Percentiles rank a stretch among this genome's conserved stretches.
These are phyloP conservation scores for Eustoma russellianum DNA, from an alignment of 257 asterid genomes.

Conservation along the genomic window DNA sequence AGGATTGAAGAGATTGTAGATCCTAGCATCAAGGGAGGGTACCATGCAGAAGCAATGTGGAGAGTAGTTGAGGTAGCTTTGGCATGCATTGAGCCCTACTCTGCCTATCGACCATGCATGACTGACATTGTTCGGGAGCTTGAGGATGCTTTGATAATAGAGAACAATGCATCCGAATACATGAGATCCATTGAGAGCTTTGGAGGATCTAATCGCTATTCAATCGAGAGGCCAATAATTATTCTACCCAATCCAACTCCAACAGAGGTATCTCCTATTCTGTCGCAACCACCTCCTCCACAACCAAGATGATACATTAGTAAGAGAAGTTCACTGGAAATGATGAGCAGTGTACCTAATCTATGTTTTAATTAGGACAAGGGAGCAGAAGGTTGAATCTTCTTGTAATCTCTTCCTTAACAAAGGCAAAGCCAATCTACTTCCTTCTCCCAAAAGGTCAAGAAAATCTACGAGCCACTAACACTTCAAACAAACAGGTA, in stretches of 20 bases:
- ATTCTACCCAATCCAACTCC: conserved; percentile 45
- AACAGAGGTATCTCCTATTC: conserved; percentile 35
- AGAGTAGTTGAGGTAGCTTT: conserved; percentile 73
- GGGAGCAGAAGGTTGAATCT: conserved; percentile 3
- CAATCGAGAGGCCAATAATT: conserved; percentile 57
- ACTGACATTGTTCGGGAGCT: conserved; percentile 79
- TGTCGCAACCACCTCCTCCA: conserved; percentile 48
- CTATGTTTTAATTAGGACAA: not conserved
- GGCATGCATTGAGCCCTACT: conserved; percentile 79
- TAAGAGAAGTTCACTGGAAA: conserved; percentile 2
- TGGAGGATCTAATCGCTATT: conserved; percentile 73
- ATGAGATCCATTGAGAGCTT: conserved; percentile 42
- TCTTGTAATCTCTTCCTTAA: not conserved
- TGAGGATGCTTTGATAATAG: conserved; percentile 74
- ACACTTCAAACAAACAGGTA: not conserved
- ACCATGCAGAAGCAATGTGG: conserved; percentile 54
- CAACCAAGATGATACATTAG: conserved; percentile 48
- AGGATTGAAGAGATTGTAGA: conserved; percentile 54
- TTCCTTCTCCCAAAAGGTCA: conserved; percentile 1
- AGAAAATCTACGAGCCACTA: conserved; percentile 3
- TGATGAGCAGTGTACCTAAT: not conserved
- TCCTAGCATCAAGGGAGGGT: conserved; percentile 38
- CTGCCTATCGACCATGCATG: conserved; percentile 77
- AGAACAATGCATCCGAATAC: conserved; percentile 47
- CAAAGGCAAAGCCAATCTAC: conserved; percentile 8